Percentiles rank a stretch among this genome's conserved stretches.
phyloP scores from a whole-genome alignment of 768 basidiomycete genomes.

The Kwoniella mangroviensis region DNA sequence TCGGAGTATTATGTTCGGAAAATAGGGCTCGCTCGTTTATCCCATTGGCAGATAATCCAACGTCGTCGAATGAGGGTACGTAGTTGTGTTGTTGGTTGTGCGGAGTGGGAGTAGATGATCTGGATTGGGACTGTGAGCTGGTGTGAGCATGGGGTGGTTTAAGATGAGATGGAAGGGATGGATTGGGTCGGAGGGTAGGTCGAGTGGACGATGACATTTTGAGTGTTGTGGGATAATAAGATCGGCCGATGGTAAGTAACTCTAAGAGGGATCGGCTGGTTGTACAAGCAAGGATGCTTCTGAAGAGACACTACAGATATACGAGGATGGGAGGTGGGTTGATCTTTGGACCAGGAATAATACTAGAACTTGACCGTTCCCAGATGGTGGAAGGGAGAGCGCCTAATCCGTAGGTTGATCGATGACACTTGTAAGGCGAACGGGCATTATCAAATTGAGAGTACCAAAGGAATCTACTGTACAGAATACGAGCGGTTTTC shows the following conservation, averaged over 20 bases:
- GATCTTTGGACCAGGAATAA: too few relatives aligned
- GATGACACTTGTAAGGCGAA: too few relatives aligned
- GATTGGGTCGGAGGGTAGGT: conserved; percentile 1
- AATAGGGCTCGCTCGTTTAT: conserved; percentile 29
- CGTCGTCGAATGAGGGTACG: conserved; percentile 27
- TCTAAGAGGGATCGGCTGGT: background rate
- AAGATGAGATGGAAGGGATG: conserved; percentile 15
- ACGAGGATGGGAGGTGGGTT: too few relatives aligned
- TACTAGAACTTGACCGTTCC: too few relatives aligned
- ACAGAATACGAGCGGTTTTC: too few relatives aligned
- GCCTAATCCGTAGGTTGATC: too few relatives aligned
- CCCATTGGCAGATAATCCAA: conserved; percentile 14
- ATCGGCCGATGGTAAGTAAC: conserved; percentile 1
- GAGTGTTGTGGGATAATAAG: background rate
- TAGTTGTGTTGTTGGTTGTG: conserved; percentile 38
- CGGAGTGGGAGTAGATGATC: background rate
- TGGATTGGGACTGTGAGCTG: background rate
- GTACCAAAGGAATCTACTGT: too few relatives aligned
- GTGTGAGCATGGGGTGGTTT: background rate
- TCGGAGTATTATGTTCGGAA: conserved; percentile 16
- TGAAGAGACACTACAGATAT: background rate
- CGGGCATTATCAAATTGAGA: too few relatives aligned
- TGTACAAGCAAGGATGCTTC: background rate
- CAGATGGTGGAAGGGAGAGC: too few relatives aligned
- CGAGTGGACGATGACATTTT: conserved; percentile 9